A percentile compares a stretch with the other conserved stretches of the same genome.
Evolutionary conservation across 805 yeast genomes (phyloP).

Genomic region (Spathaspora arborariae): DNA sequence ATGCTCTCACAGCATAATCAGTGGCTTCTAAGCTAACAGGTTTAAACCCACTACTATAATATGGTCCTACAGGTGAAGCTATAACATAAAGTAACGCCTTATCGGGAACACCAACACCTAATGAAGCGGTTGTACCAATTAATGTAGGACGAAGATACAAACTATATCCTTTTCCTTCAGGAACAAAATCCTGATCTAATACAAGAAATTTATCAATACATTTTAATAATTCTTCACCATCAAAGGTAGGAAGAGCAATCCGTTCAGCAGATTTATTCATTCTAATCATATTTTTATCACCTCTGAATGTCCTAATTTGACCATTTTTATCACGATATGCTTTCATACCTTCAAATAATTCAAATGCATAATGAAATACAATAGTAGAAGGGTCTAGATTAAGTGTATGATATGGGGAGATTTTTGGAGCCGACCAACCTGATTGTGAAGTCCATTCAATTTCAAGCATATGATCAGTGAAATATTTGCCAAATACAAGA

Average conservation of each 20-base stretch:
- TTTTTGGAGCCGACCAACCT: conserved; percentile 88
- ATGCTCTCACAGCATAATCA: conserved; percentile 93
- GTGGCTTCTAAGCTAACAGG: conserved; percentile 94
- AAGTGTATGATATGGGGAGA: conserved; percentile 78
- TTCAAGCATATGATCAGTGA: conserved; percentile 88
- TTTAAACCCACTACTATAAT: conserved; percentile 86
- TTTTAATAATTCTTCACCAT: conserved; percentile 69
- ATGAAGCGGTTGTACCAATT: conserved; percentile 86
- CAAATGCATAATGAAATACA: conserved; percentile 94
- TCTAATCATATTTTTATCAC: conserved; percentile 87
- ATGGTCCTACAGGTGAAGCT: conserved; percentile 96
- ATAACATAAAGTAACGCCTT: conserved; percentile 82
- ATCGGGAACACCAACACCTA: conserved; percentile 83
- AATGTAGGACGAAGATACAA: conserved; percentile 91
- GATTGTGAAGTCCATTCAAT: conserved; percentile 70
- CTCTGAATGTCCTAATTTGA: conserved; percentile 78
- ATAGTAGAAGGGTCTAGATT: conserved; percentile 83
- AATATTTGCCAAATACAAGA: conserved; percentile 45
- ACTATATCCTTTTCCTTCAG: conserved; percentile 83
- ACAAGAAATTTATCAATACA: conserved; percentile 73
- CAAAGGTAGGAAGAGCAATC: conserved; percentile 86
- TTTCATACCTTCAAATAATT: conserved; percentile 93
- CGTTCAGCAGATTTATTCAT: conserved; percentile 89
- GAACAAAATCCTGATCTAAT: conserved; percentile 74
- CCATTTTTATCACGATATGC: conserved; percentile 70